These are phyloP conservation scores for Pleomassaria siparia DNA, from an alignment of 2,329 filamentous ascomycete species.

Conservation along the genomic window DNA sequence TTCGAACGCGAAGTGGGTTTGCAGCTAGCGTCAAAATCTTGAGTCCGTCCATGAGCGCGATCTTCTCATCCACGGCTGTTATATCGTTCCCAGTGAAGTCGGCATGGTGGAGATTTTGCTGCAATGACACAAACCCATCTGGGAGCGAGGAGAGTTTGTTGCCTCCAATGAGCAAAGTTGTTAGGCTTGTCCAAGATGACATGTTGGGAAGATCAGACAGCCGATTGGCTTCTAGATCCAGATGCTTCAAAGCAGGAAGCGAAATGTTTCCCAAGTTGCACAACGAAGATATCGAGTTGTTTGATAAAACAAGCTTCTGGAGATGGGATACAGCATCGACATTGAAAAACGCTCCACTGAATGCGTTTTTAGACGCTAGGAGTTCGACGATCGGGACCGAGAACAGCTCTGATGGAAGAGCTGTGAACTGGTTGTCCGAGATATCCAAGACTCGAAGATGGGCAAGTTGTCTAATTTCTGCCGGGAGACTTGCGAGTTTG, in stretches of 20 bases:
- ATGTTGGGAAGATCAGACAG: constrained; percentile 73
- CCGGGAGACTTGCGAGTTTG: constrained; percentile 70
- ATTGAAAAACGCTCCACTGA: constrained; percentile 69
- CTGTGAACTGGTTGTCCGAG: constrained; percentile 73
- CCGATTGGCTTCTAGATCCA: constrained; percentile 81
- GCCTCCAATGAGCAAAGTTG: constrained; percentile 75
- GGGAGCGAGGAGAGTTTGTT: constrained; percentile 80
- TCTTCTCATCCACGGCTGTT: constrained; percentile 69
- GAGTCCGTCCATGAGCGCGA: constrained; percentile 78
- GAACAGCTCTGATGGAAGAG: constrained; percentile 70
- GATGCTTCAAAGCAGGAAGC: constrained; percentile 70
- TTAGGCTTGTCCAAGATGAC: constrained; percentile 69
- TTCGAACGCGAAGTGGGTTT: constrained; percentile 90
- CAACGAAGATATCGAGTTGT: constrained; percentile 67
- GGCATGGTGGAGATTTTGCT: constrained; percentile 66
- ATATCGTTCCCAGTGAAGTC: constrained; percentile 89
- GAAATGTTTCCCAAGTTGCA: constrained; percentile 54
- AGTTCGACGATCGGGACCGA: constrained; percentile 73
- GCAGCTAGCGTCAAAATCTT: constrained; percentile 75
- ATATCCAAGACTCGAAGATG: constrained; percentile 77
- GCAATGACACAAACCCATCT: constrained; percentile 68
- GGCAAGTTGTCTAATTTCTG: constrained; percentile 65
- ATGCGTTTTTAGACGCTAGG: constrained; percentile 73
- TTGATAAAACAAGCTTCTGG: constrained; percentile 75
- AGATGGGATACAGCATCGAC: constrained; percentile 63